Base-by-base conservation (phyloP, 1,284 basidiomycete species). In the Kalmanozyma brasiliensis region DNA sequence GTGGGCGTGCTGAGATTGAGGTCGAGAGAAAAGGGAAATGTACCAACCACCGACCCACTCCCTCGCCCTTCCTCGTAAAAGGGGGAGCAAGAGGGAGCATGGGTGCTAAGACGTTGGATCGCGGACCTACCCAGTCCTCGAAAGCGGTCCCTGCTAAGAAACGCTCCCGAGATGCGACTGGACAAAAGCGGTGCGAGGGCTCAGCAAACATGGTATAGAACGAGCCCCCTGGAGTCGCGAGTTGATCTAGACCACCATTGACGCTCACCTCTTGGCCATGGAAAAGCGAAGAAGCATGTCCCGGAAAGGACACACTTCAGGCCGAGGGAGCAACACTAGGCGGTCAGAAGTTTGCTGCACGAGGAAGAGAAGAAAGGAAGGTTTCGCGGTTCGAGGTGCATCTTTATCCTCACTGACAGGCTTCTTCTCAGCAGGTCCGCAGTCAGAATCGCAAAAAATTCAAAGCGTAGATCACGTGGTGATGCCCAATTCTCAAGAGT, bases 311-410 rank as follows among this genome's bases (percentile, higher is more conserved):
- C 11, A 10, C 4, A 16, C 46, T 49, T 43, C 51, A 57, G 58
- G 66, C 60, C 60, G 66, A 69, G 66, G 66, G 66, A 69, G 66
- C 66, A 69, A 69, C 66, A 69, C 66, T 62, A 69, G 66, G 60
- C 55, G 60, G 66, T 59, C 66, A 48, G 19, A 53, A 59, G 66
- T 69, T 69, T 69, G 66, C 66, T 69, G 66, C 66, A 69, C 66
- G 44, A 63, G 60, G 66, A 69, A 45, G 48, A 56, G 66, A 69
- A 63, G 66, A 11, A 29, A 29, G 26, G 45, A 51, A 17, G n/a
- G 17, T 26, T 59, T 13, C 20, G 14, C 34, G 9, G 17, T 19
- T 29, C 14, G 20, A 19, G 33, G 14, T 13, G 16, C 8, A 14
- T 16, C 17, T 55, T 65, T 59, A 29, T 51, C n/a, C n/a, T n/a